These are phyloP conservation scores for Rachicladosporium sp. DNA, from an alignment of 2,329 filamentous ascomycete species.

Conservation along the genomic window DNA sequence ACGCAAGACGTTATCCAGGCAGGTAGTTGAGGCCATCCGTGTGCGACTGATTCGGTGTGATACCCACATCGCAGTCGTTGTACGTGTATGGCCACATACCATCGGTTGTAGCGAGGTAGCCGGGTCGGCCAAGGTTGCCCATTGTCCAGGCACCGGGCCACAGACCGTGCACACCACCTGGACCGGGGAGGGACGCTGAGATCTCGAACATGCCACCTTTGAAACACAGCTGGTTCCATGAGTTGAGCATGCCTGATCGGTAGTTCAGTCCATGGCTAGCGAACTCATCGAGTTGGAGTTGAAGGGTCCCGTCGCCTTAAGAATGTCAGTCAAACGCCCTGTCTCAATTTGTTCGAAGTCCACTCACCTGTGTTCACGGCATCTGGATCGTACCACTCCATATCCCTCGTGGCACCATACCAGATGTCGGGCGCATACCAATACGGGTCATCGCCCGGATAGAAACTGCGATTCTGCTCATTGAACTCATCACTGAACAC, in stretches of 20 bases:
- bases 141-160: constrained; percentile 69
- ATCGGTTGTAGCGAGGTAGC: constrained; percentile 57
- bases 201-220: constrained; percentile 59
- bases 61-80: constrained; percentile 57
- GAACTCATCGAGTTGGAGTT: constrained; percentile 53
- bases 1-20: constrained; percentile 58
- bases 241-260: constrained; percentile 62
- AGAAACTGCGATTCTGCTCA: constrained; percentile 54
- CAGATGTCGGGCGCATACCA: constrained; percentile 57
- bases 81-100: constrained; percentile 67
- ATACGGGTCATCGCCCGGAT: constrained; percentile 57
- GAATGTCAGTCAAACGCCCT: constrained; percentile 12
- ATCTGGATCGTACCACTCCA: constrained; percentile 41
- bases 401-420: constrained; percentile 59
- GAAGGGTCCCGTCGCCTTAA: constrained; percentile 49
- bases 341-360: constrained; percentile 2
- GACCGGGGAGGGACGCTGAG: constrained; percentile 56
- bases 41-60: constrained; percentile 60
- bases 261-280: constrained; percentile 54
- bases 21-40: constrained; percentile 53
- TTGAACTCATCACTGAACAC: constrained; percentile 65
- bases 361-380: constrained; percentile 14
- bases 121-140: constrained; percentile 59
- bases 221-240: constrained; percentile 63
- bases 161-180: constrained; percentile 54